Conservation (phyloP, 2,329 filamentous ascomycete species). For the Diplodia seriata region DNA sequence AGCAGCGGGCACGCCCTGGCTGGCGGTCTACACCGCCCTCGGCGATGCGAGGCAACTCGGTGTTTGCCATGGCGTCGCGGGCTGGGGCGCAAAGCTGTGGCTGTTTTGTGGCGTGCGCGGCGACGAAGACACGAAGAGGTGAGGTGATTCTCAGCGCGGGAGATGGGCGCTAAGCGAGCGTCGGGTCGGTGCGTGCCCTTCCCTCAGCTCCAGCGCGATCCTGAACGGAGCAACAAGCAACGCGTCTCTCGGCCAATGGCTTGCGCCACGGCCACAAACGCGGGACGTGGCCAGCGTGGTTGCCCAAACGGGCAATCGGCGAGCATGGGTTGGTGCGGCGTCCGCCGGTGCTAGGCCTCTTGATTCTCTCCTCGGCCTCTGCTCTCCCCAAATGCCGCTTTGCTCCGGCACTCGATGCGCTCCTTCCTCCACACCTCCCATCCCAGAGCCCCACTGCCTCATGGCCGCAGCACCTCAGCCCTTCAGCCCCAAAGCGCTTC, state of each 20-base stretch:
- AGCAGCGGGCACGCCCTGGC: background rate
- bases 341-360: constrained; percentile 11
- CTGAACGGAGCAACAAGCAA: background rate
- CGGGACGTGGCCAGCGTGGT: background rate
- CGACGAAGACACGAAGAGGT: background rate
- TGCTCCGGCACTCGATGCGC: background rate
- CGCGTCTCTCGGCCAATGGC: background rate
- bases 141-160: constrained; percentile 12
- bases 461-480: constrained; percentile 11
- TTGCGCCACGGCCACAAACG: constrained; percentile 1
- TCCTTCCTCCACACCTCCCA: background rate
- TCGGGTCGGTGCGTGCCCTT: background rate
- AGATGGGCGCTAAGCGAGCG: constrained; percentile 12
- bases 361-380: no score
- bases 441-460: constrained; percentile 13
- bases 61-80: background rate
- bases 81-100: background rate
- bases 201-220: background rate
- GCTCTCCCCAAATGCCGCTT: background rate
- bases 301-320: background rate
- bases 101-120: constrained; percentile 24
- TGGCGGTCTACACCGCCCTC: background rate
- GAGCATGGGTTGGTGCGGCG: background rate
- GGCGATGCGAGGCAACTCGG: background rate
- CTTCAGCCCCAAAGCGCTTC: background rate